Evolutionary conservation across 352 stramenopile genomes (phyloP).

Genomic region (Ophiocytium majus): DNA sequence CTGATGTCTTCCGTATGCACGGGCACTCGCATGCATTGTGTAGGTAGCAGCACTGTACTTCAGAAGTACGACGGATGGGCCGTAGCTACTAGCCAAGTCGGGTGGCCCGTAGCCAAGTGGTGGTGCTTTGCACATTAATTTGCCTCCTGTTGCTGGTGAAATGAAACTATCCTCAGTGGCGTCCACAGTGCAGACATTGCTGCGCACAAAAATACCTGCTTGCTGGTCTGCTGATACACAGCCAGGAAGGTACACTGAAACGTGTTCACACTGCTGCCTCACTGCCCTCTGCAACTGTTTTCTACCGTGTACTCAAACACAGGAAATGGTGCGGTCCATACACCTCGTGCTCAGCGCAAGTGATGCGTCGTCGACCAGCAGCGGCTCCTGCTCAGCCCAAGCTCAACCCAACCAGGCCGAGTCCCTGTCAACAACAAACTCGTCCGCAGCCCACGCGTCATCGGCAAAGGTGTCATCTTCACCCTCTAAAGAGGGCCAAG

Average conservation of each 20-base stretch:
- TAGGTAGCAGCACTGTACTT: too few relatives aligned
- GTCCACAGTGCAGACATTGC: too few relatives aligned
- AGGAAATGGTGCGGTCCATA: slow-evolving; percentile 16
- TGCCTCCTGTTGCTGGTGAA: too few relatives aligned
- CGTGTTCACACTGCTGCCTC: neutral
- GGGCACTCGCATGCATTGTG: too few relatives aligned
- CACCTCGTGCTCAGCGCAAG: neutral
- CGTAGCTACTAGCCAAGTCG: too few relatives aligned
- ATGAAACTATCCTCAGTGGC: too few relatives aligned
- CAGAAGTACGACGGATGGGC: too few relatives aligned
- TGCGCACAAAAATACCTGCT: too few relatives aligned
- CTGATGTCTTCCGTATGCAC: too few relatives aligned
- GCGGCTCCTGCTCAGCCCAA: neutral
- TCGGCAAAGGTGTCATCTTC: neutral
- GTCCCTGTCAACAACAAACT: neutral
- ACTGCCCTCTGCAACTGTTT: neutral
- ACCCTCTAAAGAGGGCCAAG: neutral
- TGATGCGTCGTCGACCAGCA: neutral
- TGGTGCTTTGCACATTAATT: too few relatives aligned
- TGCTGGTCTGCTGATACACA: neutral
- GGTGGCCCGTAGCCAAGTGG: too few relatives aligned
- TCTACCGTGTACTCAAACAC: neutral
- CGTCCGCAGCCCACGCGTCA: neutral
- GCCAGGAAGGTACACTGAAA: neutral
- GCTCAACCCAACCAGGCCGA: neutral